phyloP scores from a whole-genome alignment of 164 flowering plant species.

The Echeveria elegans region DNA sequence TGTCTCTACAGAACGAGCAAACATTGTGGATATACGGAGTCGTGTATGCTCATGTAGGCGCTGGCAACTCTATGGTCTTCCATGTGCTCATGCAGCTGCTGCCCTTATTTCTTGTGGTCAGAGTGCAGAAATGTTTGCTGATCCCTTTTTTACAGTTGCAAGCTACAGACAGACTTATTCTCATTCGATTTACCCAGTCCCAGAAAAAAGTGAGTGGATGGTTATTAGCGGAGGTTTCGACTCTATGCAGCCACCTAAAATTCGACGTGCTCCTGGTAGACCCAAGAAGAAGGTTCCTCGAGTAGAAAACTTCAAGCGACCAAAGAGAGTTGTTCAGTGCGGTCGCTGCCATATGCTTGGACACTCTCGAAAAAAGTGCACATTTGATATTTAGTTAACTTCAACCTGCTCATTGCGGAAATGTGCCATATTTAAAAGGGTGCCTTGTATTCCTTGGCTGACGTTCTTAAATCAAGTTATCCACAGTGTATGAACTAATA shows the following conservation, averaged over 20 bases:
- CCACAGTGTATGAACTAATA: conserved; percentile 10
- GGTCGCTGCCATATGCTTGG: conserved; percentile 94
- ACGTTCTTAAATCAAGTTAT: neutral
- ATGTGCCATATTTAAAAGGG: neutral
- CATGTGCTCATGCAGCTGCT: conserved; percentile 98
- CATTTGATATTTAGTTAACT: conserved; percentile 21
- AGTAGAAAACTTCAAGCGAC: conserved; percentile 53
- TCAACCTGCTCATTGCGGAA: neutral
- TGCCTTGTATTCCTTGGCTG: neutral
- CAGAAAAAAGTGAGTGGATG: conserved; percentile 51
- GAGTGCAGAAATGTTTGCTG: conserved; percentile 37
- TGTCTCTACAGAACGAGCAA: conserved; percentile 71
- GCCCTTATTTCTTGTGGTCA: conserved; percentile 76
- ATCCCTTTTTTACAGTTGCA: conserved; percentile 34
- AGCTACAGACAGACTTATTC: conserved; percentile 34
- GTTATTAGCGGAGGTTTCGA: conserved; percentile 60
- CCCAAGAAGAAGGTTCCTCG: conserved; percentile 88
- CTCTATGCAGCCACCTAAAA: conserved; percentile 73
- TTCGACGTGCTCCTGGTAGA: conserved; percentile 90
- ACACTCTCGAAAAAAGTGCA: conserved; percentile 87
- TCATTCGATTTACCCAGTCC: conserved; percentile 28
- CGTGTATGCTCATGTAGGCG: conserved; percentile 78
- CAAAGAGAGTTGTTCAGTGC: conserved; percentile 82
- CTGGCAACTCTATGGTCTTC: conserved; percentile 91
- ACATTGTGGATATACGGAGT: conserved; percentile 38